These are phyloP conservation scores for Ganoderma boninense DNA, from an alignment of 1,284 basidiomycete genomes.

Conservation along the genomic window DNA sequence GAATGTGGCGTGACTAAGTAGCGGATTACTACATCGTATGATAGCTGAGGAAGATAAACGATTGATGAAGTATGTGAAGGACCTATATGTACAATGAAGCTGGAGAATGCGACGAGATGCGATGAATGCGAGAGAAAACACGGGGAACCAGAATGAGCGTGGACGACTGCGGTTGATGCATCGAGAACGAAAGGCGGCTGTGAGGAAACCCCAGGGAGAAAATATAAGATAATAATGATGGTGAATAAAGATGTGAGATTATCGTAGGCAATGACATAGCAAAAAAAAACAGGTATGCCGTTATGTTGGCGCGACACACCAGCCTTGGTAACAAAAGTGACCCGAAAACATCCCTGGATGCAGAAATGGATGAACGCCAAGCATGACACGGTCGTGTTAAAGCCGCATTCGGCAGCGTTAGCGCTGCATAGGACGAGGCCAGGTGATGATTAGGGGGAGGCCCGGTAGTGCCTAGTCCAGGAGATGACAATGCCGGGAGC, in stretches of 20 bases:
- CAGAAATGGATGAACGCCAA: not conserved
- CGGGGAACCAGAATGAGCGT: slow-evolving; percentile 10
- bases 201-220: not conserved
- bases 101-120: not conserved
- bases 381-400: not conserved
- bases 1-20: not conserved
- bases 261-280: slow-evolving; percentile 7
- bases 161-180: slow-evolving; percentile 1
- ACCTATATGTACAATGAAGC: slow-evolving; percentile 4
- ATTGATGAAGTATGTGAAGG: not conserved
- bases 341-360: not conserved
- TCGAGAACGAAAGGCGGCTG: not conserved
- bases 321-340: not conserved
- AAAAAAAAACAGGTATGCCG: slow-evolving; percentile 1
- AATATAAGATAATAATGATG: slow-evolving; percentile 15
- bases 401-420: not conserved
- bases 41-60: not conserved
- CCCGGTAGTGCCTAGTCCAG: not conserved
- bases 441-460: not conserved
- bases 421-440: not conserved
- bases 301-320: slow-evolving; percentile 2
- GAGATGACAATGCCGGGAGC: not conserved
- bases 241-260: slow-evolving; percentile 11
- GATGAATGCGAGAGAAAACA: not conserved
- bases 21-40: slow-evolving; percentile 17